phyloP scores from a whole-genome alignment of 805 yeast genomes.

The Saturnispora silvae region DNA sequence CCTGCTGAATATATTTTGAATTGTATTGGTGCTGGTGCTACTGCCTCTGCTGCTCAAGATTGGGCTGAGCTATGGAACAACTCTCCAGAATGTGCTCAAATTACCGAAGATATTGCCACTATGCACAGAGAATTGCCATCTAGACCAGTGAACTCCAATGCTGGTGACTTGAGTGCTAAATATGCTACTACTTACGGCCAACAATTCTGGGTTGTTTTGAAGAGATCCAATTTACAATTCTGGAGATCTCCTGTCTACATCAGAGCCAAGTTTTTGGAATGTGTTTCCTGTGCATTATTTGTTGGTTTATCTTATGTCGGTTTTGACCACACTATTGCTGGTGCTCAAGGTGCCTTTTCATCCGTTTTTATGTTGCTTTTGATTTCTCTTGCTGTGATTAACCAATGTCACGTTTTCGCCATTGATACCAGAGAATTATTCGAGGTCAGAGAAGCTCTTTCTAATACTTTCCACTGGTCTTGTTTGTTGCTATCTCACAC shows the following conservation, averaged over 20 bases:
- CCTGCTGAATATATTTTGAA: conserved; percentile 71
- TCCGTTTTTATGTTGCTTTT: conserved; percentile 47
- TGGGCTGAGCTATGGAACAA: conserved; percentile 56
- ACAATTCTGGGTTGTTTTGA: conserved; percentile 28
- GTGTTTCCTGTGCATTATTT: conserved; percentile 34
- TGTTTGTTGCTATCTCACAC: conserved; percentile 42
- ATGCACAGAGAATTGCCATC: conserved; percentile 21
- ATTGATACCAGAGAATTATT: conserved; percentile 47
- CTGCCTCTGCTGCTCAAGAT: conserved; percentile 48
- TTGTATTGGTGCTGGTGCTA: conserved; percentile 75
- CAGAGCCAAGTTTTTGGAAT: conserved; percentile 38
- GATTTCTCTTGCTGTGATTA: conserved; percentile 48
- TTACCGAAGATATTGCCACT: conserved; percentile 24
- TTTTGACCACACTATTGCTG: conserved; percentile 39
- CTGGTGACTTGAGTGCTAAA: conserved; percentile 21
- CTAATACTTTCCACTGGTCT: conserved; percentile 67
- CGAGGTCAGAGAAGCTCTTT: conserved; percentile 59
- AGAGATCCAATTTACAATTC: conserved; percentile 31
- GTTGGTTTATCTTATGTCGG: conserved; percentile 53
- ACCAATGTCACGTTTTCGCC: conserved; percentile 55
- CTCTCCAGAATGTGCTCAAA: conserved; percentile 24
- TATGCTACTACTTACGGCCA: conserved; percentile 39
- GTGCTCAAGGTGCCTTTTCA: conserved; percentile 47
- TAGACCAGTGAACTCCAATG: conserved; percentile 18
- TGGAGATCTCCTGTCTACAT: conserved; percentile 44